A percentile compares a stretch with the other conserved stretches of the same genome.
Conservation (phyloP, 176 grass and related monocot genomes). For the Saccharum spontaneum region DNA sequence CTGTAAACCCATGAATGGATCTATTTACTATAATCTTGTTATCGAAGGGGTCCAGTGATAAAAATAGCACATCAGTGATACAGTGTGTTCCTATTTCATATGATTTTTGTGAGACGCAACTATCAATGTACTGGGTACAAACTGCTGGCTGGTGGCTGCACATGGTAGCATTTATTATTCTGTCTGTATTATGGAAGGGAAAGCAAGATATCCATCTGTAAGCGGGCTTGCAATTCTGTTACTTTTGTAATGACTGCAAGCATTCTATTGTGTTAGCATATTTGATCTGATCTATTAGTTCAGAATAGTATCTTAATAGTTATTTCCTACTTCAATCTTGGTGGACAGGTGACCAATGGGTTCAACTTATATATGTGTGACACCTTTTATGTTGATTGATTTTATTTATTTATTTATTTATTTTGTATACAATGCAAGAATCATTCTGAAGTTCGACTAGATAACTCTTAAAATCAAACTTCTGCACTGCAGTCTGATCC, state of each 20-base stretch:
- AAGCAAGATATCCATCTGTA: neutral
- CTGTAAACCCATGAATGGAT: neutral
- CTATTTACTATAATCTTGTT: conserved; percentile 1
- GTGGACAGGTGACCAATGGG: neutral
- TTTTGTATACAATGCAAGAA: neutral
- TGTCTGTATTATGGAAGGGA: neutral
- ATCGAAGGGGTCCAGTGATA: neutral
- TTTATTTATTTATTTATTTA: too few species aligned
- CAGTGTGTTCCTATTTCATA: neutral
- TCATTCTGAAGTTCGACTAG: neutral
- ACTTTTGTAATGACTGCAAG: neutral
- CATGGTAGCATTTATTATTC: conserved; percentile 31
- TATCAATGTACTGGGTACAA: conserved; percentile 27
- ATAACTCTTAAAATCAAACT: neutral
- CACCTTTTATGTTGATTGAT: neutral
- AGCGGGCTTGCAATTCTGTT: neutral
- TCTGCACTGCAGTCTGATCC: neutral
- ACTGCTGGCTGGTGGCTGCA: neutral
- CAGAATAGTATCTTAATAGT: neutral
- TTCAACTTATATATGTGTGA: neutral
- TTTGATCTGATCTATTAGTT: conserved; percentile 10
- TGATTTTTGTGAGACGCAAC: conserved; percentile 1
- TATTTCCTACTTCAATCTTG: neutral
- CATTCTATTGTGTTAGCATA: neutral
- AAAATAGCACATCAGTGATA: neutral